These are phyloP conservation scores for Cytospora piceicola DNA, from an alignment of 2,329 filamentous ascomycete genomes.

Conservation along the genomic window DNA sequence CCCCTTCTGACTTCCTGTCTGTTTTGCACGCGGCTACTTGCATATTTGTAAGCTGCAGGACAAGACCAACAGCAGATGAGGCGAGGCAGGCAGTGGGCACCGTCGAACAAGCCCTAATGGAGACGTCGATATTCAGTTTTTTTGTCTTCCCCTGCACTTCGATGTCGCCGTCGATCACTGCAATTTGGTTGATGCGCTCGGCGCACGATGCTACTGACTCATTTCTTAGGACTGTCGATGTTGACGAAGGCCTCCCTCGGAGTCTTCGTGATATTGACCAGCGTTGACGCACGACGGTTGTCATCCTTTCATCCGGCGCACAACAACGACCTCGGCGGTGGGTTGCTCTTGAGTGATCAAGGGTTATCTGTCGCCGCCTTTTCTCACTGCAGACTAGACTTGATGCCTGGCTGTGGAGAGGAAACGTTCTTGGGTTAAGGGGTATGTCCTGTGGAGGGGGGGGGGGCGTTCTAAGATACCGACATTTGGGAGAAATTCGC, in stretches of 20 bases:
- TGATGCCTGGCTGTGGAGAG: slow-evolving; percentile 55
- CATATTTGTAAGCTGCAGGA: slow-evolving; percentile 14
- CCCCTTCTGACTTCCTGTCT: slow-evolving; percentile 2
- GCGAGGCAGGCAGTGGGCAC: slow-evolving; percentile 19
- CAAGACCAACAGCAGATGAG: slow-evolving; percentile 7
- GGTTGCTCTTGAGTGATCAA: slow-evolving; percentile 13
- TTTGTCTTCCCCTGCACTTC: neutral
- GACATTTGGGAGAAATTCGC: neutral
- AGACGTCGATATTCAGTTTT: slow-evolving; percentile 20
- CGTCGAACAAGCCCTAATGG: slow-evolving; percentile 20
- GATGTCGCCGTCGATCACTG: slow-evolving; percentile 1
- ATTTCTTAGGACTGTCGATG: slow-evolving; percentile 6
- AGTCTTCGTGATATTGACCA: neutral
- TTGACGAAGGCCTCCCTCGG: neutral
- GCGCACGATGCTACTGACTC: slow-evolving; percentile 23
- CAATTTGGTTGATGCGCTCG: slow-evolving; percentile 6
- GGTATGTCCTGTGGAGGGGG: neutral
- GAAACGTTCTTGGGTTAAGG: slow-evolving; percentile 33
- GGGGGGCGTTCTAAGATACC: neutral
- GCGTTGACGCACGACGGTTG: neutral
- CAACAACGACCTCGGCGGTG: slow-evolving; percentile 18
- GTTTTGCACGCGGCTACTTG: slow-evolving; percentile 4
- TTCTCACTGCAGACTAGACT: slow-evolving; percentile 58
- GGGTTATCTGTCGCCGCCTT: slow-evolving; percentile 41
- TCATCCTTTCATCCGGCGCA: neutral